Evolutionary conservation across 495 filamentous ascomycete species (phyloP).

Genomic region (Neurospora intermedia): DNA sequence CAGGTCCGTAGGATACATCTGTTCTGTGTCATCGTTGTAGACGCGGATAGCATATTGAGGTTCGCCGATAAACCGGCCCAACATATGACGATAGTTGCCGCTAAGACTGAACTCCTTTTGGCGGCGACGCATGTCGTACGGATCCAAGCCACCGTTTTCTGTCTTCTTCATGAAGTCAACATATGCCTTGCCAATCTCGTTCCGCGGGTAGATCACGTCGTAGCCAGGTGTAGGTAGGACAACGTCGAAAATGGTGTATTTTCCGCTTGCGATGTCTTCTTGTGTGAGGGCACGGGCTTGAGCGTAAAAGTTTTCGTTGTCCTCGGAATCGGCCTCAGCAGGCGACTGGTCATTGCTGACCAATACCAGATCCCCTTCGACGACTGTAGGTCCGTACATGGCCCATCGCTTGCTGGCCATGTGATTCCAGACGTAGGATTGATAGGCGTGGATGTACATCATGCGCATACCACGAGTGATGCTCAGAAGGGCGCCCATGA

Average conservation of each 20-base stretch:
- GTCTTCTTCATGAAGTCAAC: constrained; percentile 68
- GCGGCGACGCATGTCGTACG: constrained; percentile 73
- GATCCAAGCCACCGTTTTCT: constrained; percentile 66
- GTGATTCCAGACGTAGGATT: constrained; percentile 86
- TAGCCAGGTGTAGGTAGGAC: constrained; percentile 92
- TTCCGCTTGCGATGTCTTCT: constrained; percentile 67
- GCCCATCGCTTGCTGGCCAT: constrained; percentile 71
- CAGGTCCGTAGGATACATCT: constrained; percentile 73
- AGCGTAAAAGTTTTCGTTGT: constrained; percentile 47
- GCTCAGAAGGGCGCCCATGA: constrained; percentile 61
- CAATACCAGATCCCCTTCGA: constrained; percentile 82
- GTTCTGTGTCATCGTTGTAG: constrained; percentile 63
- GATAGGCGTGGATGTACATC: constrained; percentile 97
- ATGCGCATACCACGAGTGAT: constrained; percentile 70
- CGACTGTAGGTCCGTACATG: constrained; percentile 53
- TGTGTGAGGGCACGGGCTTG: constrained; percentile 66
- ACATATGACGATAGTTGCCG: constrained; percentile 74
- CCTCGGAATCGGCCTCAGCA: constrained; percentile 41
- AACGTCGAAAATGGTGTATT: constrained; percentile 76
- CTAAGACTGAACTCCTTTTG: constrained; percentile 83
- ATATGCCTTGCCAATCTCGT: constrained; percentile 75
- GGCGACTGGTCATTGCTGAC: constrained; percentile 27
- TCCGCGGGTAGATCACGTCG: constrained; percentile 76
- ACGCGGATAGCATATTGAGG: constrained; percentile 53
- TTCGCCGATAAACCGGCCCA: constrained; percentile 51